These are phyloP conservation scores for Discostella stelligera DNA, from an alignment of 352 stramenopile genomes.

Conservation along the genomic window DNA sequence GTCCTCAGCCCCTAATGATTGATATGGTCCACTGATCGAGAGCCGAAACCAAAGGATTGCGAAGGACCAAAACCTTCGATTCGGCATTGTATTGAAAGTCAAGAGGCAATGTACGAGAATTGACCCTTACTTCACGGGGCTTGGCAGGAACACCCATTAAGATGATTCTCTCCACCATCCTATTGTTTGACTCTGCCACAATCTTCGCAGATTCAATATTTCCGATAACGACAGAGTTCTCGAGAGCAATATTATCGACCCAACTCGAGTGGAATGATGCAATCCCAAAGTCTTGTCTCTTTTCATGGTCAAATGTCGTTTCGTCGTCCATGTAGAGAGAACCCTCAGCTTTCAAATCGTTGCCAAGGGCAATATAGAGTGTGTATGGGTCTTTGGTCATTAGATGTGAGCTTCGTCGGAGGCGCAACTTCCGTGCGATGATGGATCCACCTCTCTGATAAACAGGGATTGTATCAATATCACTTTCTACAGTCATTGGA, in stretches of 20 bases:
- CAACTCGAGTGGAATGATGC: conserved; percentile 66
- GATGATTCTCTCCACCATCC: conserved; percentile 77
- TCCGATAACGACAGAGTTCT: conserved; percentile 58
- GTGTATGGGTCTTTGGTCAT: conserved; percentile 98
- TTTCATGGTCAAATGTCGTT: conserved; percentile 84
- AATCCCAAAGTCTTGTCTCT: conserved; percentile 58
- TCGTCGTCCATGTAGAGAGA: conserved; percentile 97
- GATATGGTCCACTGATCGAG: conserved; percentile 57
- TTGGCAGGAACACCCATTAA: conserved; percentile 66
- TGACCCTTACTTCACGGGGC: conserved; percentile 49
- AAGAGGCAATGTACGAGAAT: conserved; percentile 19
- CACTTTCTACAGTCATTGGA: conserved; percentile 61
- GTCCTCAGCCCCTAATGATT: too few species aligned
- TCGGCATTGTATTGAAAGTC: conserved; percentile 67
- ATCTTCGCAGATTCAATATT: conserved; percentile 32
- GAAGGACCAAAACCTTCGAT: conserved; percentile 70
- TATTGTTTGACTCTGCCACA: conserved; percentile 32
- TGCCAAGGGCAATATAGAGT: conserved; percentile 91
- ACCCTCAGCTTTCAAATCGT: conserved; percentile 84
- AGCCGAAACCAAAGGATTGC: conserved; percentile 71
- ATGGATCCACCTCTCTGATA: conserved; percentile 95
- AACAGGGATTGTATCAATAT: conserved; percentile 93
- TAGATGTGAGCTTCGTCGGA: conserved; percentile 90
- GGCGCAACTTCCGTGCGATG: conserved; percentile 92
- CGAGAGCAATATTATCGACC: conserved; percentile 39